Base-by-base conservation (phyloP, 192 early-diverging fungal species). In the Rhizoclosmatium globosum region DNA sequence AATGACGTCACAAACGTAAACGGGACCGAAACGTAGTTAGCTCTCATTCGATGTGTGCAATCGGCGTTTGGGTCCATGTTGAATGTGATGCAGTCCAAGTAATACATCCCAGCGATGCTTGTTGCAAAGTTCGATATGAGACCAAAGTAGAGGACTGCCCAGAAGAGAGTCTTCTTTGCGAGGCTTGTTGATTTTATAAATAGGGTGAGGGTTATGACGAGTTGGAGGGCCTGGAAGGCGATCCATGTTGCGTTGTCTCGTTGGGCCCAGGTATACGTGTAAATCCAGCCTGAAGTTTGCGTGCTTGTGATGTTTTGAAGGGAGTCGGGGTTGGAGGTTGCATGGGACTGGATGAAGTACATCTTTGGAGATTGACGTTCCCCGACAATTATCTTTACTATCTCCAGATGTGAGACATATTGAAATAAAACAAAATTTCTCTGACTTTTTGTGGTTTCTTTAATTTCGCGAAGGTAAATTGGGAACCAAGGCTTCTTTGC, bases 31-130 rank as follows among this genome's bases (percentile, higher is more conserved):
- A 23, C 67, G 43, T 68, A 68, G 23, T 68, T 44, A 13, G 23
- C 38, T n/a, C 43, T 21, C 44, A 39, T 42, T 13, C 41, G 67
- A 19, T 19, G 15, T 13, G 38, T 23, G 44, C 67, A 68, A 13
- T 13, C 23, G 38, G 67, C 31, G 15, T 68, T 11, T 43, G 67
- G 67, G 2, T 41, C 43, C 7, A 13, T 45, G 67, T 47, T 68
- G 67, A 68, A 68, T 13, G 67, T 68, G 41, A 45, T n/a, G 44
- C 67, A 68, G 44, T 68, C 67, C 13, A 68, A 17, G 45, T 42
- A 43, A 13, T 19, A 39, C 3, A 68, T 17, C 1, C 67, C 67
- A 7, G 67, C 7, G 38, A 68, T 46, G 39, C 42, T 17, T 2
- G 67, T 23, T 17, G 45, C 45, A 68, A 68, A 2, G 45, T 68